Base-by-base conservation (phyloP, 352 stramenopile genomes). In the Halophytophthora batemanensis region DNA sequence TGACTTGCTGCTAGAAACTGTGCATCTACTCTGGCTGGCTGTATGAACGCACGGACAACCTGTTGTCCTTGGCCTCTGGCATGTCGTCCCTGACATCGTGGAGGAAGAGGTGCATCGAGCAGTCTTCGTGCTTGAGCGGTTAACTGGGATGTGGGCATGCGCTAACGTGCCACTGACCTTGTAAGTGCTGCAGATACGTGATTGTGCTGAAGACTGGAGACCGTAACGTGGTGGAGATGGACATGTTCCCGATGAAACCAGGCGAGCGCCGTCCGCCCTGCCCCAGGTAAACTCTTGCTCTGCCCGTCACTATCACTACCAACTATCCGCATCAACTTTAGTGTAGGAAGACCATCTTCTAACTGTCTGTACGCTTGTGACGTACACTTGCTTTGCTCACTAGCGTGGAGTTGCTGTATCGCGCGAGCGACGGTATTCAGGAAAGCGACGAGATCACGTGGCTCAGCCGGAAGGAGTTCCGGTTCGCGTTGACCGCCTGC, bases 21-120 rank as follows among this genome's bases (percentile, higher is more conserved):
- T 90, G 77, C 38, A 53, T 93, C 8, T 88, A 90, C 69, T 86
- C 80, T 12, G 82, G 80, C 0, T 95, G 84, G 84, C 48, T 95
- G 10, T 82, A 92, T 63, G 74, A 90, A 63, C 77, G 82, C 52
- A 61, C 80, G 3, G 84, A 95, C 54, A 95, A 90, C 42, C 56
- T 93, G 42, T 55, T 92, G 25, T 95, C 84, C 7, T 68, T 88
- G 53, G 74, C 79, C 6, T 89, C 82, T 2, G 80, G 82, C 0
- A 57, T 92, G 13, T 74, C 78, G n/a, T 61, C 72, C 36, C 60
- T 95, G 23, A 79, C 90, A 39, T 90, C 82, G 46, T 95, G 84
- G 84, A 93, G 88, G 59, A 77, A 80, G 44, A 69, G 82, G 84
- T 94, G 41, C 11, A 45, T 6, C 10, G 22, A n/a, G 7, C 36